Base-by-base conservation (phyloP, 768 basidiomycete genomes). In the Pleurotus pulmonarius region DNA sequence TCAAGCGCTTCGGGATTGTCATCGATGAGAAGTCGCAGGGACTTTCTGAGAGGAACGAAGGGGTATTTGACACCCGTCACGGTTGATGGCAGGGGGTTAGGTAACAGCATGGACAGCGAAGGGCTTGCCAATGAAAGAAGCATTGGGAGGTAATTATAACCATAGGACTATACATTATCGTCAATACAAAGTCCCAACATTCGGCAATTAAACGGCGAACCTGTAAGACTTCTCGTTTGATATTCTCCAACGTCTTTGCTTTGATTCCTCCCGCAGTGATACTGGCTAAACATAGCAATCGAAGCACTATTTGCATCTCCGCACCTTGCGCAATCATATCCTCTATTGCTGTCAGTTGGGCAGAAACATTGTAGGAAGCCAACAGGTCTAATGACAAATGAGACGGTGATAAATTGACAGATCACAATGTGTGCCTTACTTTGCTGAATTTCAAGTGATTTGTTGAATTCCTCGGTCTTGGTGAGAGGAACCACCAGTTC, bases 151-250 rank as follows among this genome's bases (percentile, higher is more conserved):
- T 81, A 76, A 67, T 87, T 78, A 68, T 89, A 91, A 53, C 89
- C 88, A 69, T 92, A 96, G 24, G 85, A 75, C 89, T 80, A 70
- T 34, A 34, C 60, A 38, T 72, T 61, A 62, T 61, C 70, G 73
- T 57, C 69, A 75, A 67, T 18, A 55, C 57, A 40, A 60, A 55
- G 7, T 13, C 15, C 41, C 46, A 56, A 49, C 29, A 55, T 13
- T 51, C 56, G 39, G 39, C 34, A 51, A 69, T 69, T 60, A 29
- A 46, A 45, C 38, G 39, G 64, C 67, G 56, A 59, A 75, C 76
- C 81, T 98, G 96, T 2, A 98, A 77, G 66, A 98, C 80, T 63
- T 98, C 97, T 55, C 90, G 85, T 71, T 97, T 96, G 60, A 95
- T 78, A 56, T 83, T 88, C 61, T 99, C 97, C 9, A 98, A 76